Conservation (phyloP, 805 yeast genomes). For the Isabelozyma pseudorhagii region DNA sequence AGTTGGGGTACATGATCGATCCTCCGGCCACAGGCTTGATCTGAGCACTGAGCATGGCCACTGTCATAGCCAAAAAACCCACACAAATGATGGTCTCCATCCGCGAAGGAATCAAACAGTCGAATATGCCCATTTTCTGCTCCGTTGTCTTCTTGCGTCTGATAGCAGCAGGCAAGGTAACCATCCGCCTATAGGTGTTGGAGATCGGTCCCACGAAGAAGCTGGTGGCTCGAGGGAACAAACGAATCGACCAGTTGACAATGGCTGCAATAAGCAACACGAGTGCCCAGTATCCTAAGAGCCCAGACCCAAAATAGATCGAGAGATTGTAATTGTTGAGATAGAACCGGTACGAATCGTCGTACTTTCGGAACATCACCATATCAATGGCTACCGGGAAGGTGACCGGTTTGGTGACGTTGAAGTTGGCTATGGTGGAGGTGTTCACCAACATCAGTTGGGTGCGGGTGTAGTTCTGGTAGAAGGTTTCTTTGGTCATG, state of each 20-base stretch:
- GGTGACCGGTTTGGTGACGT: background rate
- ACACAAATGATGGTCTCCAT: conserved; percentile 20
- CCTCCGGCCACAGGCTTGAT: conserved; percentile 15
- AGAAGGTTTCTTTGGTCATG: conserved; percentile 8
- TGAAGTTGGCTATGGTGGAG: background rate
- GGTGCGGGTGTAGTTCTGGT: conserved; percentile 9
- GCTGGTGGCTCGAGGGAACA: conserved; percentile 36
- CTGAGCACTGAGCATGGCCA: conserved; percentile 17
- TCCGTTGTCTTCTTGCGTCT: conserved; percentile 15
- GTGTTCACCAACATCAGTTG: conserved; percentile 3
- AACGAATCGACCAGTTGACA: conserved; percentile 35
- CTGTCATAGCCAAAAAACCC: conserved; percentile 20
- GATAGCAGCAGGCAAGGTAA: conserved; percentile 29
- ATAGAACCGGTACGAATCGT: background rate
- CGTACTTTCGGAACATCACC: background rate
- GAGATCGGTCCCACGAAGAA: conserved; percentile 24
- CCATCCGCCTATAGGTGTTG: conserved; percentile 20
- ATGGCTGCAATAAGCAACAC: conserved; percentile 41
- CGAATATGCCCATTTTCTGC: conserved; percentile 7
- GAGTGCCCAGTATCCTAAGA: conserved; percentile 48
- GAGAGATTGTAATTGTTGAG: background rate
- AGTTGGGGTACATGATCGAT: conserved; percentile 19
- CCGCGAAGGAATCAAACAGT: conserved; percentile 27
- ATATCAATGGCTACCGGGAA: background rate
- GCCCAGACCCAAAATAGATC: conserved; percentile 19